phyloP scores from a whole-genome alignment of 116 monocot genomes.

The Papilionanthe hybrid region DNA sequence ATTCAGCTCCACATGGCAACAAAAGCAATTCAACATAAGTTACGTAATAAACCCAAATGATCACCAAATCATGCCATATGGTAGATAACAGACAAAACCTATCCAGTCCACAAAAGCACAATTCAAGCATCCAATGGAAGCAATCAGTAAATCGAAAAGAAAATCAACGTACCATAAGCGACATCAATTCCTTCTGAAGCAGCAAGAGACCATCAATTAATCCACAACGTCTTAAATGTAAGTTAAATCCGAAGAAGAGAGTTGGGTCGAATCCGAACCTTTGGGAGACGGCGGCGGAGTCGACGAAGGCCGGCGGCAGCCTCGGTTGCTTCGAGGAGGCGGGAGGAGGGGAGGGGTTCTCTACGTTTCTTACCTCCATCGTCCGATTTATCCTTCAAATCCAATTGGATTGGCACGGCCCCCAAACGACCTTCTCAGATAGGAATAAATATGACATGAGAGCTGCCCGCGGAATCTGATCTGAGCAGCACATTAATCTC shows the following conservation, averaged over 20 bases:
- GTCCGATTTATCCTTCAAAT: too few relatives aligned
- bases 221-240: not conserved
- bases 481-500: too few relatives aligned
- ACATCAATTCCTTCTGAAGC: slow-evolving; percentile 75
- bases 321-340: slow-evolving; percentile 26
- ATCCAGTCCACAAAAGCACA: too few relatives aligned
- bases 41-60: not conserved
- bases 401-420: not conserved
- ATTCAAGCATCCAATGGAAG: too few relatives aligned
- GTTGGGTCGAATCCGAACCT: slow-evolving; percentile 21
- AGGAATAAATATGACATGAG: too few relatives aligned
- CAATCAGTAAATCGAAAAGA: not conserved
- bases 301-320: slow-evolving; percentile 30
- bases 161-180: slow-evolving; percentile 46
- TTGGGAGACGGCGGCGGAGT: slow-evolving; percentile 47
- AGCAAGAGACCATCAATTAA: slow-evolving; percentile 23
- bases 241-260: not conserved
- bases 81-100: too few relatives aligned
- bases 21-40: not conserved
- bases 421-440: too few relatives aligned
- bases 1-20: not conserved
- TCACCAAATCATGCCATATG: not conserved
- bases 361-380: slow-evolving; percentile 44
- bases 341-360: slow-evolving; percentile 15
- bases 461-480: too few relatives aligned